A percentile compares a stretch with the other conserved stretches of the same genome.
Conservation (phyloP, 441 rosid species). For the Melastoma candidum region DNA sequence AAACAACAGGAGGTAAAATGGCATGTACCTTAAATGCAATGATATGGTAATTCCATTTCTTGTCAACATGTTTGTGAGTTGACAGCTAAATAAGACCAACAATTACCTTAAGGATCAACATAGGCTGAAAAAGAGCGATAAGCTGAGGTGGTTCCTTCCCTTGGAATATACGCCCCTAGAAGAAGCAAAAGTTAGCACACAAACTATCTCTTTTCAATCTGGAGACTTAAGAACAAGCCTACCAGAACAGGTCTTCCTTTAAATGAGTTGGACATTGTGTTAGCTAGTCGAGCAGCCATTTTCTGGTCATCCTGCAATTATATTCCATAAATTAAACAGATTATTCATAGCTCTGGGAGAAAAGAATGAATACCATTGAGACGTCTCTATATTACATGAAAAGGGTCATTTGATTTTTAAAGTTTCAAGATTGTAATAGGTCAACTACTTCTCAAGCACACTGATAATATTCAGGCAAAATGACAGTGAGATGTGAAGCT, state of each 20-base stretch:
- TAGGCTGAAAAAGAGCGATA: conserved; percentile 87
- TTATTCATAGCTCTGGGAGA: neutral
- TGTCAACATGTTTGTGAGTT: no score
- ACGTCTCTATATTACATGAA: no score
- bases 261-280: conserved; percentile 65
- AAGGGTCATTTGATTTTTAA: no score
- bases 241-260: conserved; percentile 78
- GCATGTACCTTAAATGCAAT: conserved; percentile 14
- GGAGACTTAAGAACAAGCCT: conserved; percentile 1
- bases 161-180: conserved; percentile 81
- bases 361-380: no score
- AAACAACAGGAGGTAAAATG: neutral
- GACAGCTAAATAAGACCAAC: no score
- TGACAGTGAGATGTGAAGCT: no score
- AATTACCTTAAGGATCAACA: conserved; percentile 86
- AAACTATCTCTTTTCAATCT: no score
- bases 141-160: conserved; percentile 98
- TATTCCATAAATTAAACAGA: no score
- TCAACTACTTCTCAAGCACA: no score
- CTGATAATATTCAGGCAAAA: no score
- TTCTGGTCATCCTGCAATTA: conserved; percentile 68
- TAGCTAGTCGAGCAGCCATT: conserved; percentile 69
- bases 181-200: conserved; percentile 19
- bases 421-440: no score
- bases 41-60: no score